A percentile compares a stretch with the other conserved stretches of the same genome.
Evolutionary conservation across 2,329 filamentous ascomycete genomes (phyloP).

Genomic region (Hypoxylon rubiginosum): DNA sequence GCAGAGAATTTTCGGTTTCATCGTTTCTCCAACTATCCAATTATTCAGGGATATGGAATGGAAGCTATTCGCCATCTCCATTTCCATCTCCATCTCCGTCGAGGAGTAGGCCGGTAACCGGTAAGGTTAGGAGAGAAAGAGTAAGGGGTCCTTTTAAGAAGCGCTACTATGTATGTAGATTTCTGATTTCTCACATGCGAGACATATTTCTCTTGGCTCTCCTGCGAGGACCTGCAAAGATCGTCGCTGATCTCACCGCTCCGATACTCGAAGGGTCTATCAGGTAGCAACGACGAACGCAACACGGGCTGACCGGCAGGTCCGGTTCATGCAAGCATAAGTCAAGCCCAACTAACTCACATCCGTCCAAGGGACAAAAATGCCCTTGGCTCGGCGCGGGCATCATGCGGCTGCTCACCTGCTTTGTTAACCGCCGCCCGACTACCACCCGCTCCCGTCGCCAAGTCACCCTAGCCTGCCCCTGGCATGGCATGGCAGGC

Average conservation of each 20-base stretch:
- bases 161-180: neutral
- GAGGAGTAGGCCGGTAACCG: neutral
- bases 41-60: neutral
- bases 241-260: conserved; percentile 32
- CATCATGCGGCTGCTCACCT: conserved; percentile 17
- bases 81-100: conserved; percentile 1
- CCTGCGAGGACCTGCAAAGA: conserved; percentile 24
- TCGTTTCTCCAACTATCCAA: neutral
- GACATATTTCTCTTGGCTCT: conserved; percentile 24
- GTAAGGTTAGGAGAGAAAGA: neutral
- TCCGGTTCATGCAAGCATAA: conserved; percentile 27
- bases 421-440: conserved; percentile 12
- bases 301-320: conserved; percentile 16
- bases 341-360: conserved; percentile 5
- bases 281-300: conserved; percentile 15
- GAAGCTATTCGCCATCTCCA: neutral
- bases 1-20: neutral
- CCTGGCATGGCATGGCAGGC: neutral
- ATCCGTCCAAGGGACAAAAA: conserved; percentile 5
- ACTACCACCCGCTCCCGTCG: conserved; percentile 14
- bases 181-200: neutral
- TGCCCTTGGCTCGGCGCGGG: conserved; percentile 23
- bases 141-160: conserved; percentile 5
- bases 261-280: conserved; percentile 15
- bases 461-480: neutral